Conservation (phyloP, 1,284 basidiomycete species). For the Pseudozyma thailandica region DNA sequence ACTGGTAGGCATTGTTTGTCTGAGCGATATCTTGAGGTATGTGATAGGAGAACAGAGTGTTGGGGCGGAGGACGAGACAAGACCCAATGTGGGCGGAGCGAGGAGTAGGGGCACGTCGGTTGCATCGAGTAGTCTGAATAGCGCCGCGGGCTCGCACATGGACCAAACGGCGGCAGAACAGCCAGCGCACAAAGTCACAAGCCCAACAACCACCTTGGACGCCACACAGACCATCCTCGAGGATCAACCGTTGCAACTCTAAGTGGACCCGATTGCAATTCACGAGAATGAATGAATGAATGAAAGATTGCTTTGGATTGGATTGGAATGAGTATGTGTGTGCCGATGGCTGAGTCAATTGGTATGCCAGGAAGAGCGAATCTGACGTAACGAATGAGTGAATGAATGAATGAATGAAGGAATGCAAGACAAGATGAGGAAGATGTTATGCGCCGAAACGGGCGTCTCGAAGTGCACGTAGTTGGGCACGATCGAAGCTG, state of each 20-base stretch:
- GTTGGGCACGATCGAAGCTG: constrained; percentile 5
- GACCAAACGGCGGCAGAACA: not conserved
- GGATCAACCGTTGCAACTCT: constrained; percentile 14
- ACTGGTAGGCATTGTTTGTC: constrained; percentile 64
- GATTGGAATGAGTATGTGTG: no score
- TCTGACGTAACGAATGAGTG: no score
- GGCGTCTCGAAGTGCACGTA: constrained; percentile 17
- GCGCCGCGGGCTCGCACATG: not conserved
- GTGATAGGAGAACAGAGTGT: constrained; percentile 52
- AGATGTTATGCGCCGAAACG: constrained; percentile 3
- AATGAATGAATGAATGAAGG: no score
- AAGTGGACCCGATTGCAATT: no score
- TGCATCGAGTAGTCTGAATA: not conserved
- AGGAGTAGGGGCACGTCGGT: constrained; percentile 25
- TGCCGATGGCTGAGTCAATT: no score
- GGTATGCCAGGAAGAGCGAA: no score
- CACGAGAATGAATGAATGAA: no score
- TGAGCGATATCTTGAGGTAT: constrained; percentile 62
- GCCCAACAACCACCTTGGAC: constrained; percentile 9
- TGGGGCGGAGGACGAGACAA: not conserved
- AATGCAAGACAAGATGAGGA: not conserved
- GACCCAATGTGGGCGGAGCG: not conserved
- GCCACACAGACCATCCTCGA: constrained; percentile 40
- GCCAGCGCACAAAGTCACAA: constrained; percentile 1
- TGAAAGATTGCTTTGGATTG: no score